Evolutionary conservation across 805 yeast genomes (phyloP).

Genomic region (Candida piceae): DNA sequence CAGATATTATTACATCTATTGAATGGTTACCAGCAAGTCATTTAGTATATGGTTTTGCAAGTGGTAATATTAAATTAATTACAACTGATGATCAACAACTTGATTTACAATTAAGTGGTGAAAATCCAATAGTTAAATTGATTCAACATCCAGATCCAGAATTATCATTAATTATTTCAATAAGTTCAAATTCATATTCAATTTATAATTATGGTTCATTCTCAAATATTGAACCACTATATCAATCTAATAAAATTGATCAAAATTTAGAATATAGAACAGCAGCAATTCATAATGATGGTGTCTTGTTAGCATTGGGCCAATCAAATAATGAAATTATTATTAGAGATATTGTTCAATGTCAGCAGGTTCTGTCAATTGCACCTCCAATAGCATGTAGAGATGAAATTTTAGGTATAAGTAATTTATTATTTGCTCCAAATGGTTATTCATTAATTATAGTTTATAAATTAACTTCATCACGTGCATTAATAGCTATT

Average conservation of each 20-base stretch:
- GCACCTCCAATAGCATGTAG: conserved; percentile 3
- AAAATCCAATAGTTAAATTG: not conserved
- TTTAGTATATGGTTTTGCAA: not conserved
- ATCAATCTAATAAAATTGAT: not conserved
- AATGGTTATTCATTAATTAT: conserved; percentile 59
- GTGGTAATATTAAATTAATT: not conserved
- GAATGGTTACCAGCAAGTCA: not conserved
- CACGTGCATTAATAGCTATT: not conserved
- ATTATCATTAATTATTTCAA: not conserved
- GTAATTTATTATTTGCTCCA: conserved; percentile 44
- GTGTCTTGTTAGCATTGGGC: conserved; percentile 34
- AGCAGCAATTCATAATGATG: conserved; percentile 33
- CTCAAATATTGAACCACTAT: not conserved
- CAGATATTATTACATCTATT: not conserved
- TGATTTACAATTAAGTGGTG: too few species aligned
- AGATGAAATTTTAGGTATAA: conserved; percentile 10
- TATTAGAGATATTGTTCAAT: conserved; percentile 37
- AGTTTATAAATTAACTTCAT: conserved; percentile 1
- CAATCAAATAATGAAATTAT: conserved; percentile 27
- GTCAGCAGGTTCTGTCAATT: conserved; percentile 33
- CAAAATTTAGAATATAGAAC: not conserved
- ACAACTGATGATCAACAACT: too few species aligned
- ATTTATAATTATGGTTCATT: not conserved
- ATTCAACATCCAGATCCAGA: conserved; percentile 1
- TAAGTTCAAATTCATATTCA: not conserved